Evolutionary conservation across 108 stramenopile genomes (phyloP).

Genomic region (Skeletonema grethae): DNA sequence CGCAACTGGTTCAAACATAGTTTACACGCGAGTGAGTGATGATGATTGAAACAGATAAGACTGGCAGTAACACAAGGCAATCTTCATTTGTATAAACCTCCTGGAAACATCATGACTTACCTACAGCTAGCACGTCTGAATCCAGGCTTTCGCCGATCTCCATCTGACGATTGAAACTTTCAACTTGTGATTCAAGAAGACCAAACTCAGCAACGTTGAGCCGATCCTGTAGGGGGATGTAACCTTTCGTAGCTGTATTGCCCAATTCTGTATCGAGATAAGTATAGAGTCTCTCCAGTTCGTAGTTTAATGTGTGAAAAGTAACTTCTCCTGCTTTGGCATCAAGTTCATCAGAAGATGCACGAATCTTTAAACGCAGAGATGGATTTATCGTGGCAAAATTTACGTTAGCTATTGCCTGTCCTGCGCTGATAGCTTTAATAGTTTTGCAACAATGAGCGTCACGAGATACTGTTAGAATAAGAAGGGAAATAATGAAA

Average conservation of each 20-base stretch:
- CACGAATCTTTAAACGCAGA: slow-evolving; percentile 69
- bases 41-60: background rate
- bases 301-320: slow-evolving; percentile 81
- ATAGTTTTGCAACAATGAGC: background rate
- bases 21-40: background rate
- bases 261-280: slow-evolving; percentile 89
- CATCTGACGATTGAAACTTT: slow-evolving; percentile 69
- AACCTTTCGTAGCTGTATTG: slow-evolving; percentile 73
- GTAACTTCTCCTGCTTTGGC: slow-evolving; percentile 66
- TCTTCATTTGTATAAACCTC: background rate
- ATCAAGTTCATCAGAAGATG: slow-evolving; percentile 67
- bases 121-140: slow-evolving; percentile 75
- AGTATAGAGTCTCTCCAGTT: slow-evolving; percentile 90
- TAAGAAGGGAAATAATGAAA: background rate
- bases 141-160: slow-evolving; percentile 66
- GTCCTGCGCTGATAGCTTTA: slow-evolving; percentile 68
- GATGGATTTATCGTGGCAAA: slow-evolving; percentile 69
- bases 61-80: background rate
- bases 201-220: slow-evolving; percentile 97
- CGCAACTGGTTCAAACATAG: slow-evolving; percentile 26
- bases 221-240: slow-evolving; percentile 89
- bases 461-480: background rate
- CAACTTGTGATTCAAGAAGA: slow-evolving; percentile 90
- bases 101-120: background rate
- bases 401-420: slow-evolving; percentile 84